A percentile compares a stretch with the other conserved stretches of the same genome.
phyloP scores from a whole-genome alignment of 345 rosid genomes.

The Gossypium anomalum region DNA sequence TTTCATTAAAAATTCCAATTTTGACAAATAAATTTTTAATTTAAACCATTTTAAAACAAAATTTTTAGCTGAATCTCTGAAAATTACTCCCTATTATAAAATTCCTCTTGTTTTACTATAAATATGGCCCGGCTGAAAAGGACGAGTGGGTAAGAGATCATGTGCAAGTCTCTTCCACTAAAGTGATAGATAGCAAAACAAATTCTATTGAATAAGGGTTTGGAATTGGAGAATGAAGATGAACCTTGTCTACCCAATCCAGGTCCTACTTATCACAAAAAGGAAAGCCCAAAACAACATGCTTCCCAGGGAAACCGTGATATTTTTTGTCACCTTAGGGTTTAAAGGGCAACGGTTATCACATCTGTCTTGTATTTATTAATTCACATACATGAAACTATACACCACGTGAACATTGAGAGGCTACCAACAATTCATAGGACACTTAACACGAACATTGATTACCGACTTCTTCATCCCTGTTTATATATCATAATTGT shows the following conservation, averaged over 20 bases:
- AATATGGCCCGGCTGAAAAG: not conserved
- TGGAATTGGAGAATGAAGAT: not conserved
- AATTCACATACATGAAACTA: not conserved
- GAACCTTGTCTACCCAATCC: not conserved
- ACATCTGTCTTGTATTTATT: not conserved
- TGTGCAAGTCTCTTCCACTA: not conserved
- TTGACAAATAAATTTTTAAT: too few species aligned
- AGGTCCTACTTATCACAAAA: constrained; percentile 14
- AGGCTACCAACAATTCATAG: not conserved
- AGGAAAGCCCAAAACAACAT: not conserved
- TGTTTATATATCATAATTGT: too few species aligned
- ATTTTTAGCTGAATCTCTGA: too few species aligned
- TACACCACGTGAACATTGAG: not conserved
- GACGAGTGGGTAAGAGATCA: not conserved
- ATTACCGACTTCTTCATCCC: too few species aligned
- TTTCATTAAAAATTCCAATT: too few species aligned
- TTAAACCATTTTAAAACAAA: too few species aligned
- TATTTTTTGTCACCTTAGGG: not conserved
- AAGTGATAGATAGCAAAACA: not conserved
- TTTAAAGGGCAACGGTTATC: not conserved
- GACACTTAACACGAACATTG: too few species aligned
- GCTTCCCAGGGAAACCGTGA: not conserved
- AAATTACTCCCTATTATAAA: too few species aligned
- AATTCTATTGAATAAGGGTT: not conserved
- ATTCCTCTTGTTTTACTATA: too few species aligned